Conservation (phyloP, 1,284 basidiomycete genomes). For the Pterula multifida region DNA sequence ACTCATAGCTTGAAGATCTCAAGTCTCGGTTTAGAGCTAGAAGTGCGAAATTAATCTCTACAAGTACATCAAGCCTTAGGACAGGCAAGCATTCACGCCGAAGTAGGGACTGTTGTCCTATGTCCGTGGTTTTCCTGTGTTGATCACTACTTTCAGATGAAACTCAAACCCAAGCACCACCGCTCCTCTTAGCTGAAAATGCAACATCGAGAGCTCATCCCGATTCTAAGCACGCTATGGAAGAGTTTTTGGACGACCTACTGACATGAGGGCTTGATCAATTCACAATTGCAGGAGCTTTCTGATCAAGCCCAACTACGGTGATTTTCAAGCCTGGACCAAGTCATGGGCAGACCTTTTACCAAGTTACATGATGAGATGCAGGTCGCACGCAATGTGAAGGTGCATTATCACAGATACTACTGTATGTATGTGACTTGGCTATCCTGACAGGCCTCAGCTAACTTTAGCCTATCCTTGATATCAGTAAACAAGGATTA, state of each 20-base stretch:
- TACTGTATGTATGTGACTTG: no score
- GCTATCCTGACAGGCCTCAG: no score
- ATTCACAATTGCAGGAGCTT: no score
- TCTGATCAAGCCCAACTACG: no score
- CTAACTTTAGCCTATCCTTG: no score
- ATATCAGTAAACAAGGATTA: no score
- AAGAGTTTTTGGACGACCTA: not conserved
- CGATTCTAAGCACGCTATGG: not conserved
- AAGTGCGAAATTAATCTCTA: not conserved
- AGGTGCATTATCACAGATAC: no score
- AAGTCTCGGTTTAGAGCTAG: slow-evolving; percentile 1
- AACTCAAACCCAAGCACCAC: not conserved
- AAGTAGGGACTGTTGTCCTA: not conserved
- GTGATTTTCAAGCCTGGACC: no score
- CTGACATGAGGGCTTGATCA: not conserved
- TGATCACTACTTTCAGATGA: not conserved
- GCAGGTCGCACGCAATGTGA: no score
- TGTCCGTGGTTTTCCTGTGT: not conserved
- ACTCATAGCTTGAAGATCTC: not conserved
- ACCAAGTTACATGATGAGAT: no score
- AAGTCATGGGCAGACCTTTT: no score
- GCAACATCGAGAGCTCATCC: not conserved
- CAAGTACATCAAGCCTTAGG: not conserved
- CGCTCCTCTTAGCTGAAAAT: not conserved
- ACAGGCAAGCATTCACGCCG: not conserved